phyloP scores from a whole-genome alignment of 208 protist genomes.

The Trypanosoma rangeli region DNA sequence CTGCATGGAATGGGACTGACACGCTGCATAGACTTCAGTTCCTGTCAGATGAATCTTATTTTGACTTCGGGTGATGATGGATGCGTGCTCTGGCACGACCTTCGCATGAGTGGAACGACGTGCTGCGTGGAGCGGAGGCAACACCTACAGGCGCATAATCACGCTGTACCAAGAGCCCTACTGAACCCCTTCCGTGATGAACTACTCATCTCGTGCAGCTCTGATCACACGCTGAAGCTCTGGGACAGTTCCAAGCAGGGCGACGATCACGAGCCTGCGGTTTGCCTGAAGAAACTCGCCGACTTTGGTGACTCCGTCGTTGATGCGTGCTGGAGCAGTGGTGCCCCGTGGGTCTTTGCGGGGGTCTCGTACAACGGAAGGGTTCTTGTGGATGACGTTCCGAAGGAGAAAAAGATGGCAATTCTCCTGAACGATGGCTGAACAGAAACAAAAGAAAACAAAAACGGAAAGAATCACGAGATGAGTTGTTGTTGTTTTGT shows the following conservation, averaged over 20 bases:
- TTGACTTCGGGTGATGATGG: conserved; percentile 74
- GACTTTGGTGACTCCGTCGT: conserved; percentile 83
- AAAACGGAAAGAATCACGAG: background rate
- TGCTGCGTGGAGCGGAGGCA: conserved; percentile 8
- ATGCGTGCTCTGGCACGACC: conserved; percentile 66
- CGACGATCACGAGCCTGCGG: conserved; percentile 19
- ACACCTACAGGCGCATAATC: conserved; percentile 64
- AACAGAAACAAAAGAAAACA: conserved; percentile 18
- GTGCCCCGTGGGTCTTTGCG: conserved; percentile 83
- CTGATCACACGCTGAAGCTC: conserved; percentile 77
- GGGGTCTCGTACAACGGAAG: conserved; percentile 86
- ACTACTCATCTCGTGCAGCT: conserved; percentile 67
- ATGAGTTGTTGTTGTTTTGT: conserved; percentile 1
- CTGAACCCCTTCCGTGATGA: conserved; percentile 88
- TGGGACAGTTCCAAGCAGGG: conserved; percentile 56
- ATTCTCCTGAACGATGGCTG: conserved; percentile 74
- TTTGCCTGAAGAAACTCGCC: conserved; percentile 47
- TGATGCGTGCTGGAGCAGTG: conserved; percentile 75
- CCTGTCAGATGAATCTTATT: conserved; percentile 54
- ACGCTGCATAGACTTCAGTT: conserved; percentile 67
- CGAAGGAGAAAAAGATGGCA: conserved; percentile 81
- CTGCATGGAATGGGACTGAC: conserved; percentile 64
- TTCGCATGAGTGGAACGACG: conserved; percentile 35
- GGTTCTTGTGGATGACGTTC: conserved; percentile 78
- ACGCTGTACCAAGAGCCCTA: conserved; percentile 52